Evolutionary conservation across 2,329 filamentous ascomycete species (phyloP), one percentile per base, ranked within the genome.

Genomic region (Aspergillus hortae): DNA sequence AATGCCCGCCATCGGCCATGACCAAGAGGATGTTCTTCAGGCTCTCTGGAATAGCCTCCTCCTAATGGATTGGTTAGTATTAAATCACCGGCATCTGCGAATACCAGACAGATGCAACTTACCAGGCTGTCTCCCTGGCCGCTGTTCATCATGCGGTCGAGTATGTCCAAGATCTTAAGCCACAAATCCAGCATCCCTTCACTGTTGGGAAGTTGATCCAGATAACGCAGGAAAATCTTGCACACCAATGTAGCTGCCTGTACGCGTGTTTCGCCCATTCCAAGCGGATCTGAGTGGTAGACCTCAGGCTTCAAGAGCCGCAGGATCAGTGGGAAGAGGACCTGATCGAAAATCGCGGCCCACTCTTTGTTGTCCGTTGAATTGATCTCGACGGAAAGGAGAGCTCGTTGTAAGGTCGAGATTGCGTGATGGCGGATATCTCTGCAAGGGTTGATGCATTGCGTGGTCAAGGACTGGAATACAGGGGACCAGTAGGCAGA

Each of bases 401-500:
- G 80, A 2, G 90, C 88, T 50, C 92, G 83, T 68, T 97, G 92
- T 14, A 99, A 78, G 9, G 87, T 90, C 6, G 87, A 85, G 61
- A 97, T 90, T 1, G 94, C 90, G 64, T 95, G 83, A 63, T 95
- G 89, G 3, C 94, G 86, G 53, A 99, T 90, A 62, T 96, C 92
- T 49, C 92, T 88, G 66, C 91, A 96, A 0, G 92, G 91, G 67
- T 97, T 99, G 49, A 90, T 89, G 72, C 92, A 96, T 73, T 99
- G 94, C 4, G 84, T 85, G 3, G 89, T 94, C 15, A 99, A 76
- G 5, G 90, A 89, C 61, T 90, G 85, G 72, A 99, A 94, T 23
- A 99, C 91, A 1, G 92, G 94, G 12, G 92, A 86, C 94, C 94
- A 99, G 70, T 99, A 99, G 7, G 94, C 90, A 46, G 90, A 91